phyloP scores from a whole-genome alignment of 805 yeast species.

The Nematodospora valgi region DNA sequence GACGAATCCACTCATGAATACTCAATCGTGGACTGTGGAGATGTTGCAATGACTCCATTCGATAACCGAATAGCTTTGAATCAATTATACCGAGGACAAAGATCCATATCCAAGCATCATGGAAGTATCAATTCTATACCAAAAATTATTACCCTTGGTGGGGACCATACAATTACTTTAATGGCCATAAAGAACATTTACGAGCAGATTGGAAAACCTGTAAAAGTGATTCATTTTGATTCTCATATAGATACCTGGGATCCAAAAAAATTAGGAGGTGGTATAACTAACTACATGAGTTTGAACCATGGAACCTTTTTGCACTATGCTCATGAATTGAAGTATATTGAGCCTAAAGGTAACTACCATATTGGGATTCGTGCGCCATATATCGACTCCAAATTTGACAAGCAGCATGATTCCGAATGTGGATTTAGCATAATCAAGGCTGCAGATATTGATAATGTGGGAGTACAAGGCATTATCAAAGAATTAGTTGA shows the following conservation, averaged over 20 bases:
- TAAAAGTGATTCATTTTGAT: slow-evolving; percentile 62
- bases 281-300: slow-evolving; percentile 52
- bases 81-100: slow-evolving; percentile 57
- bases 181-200: slow-evolving; percentile 50
- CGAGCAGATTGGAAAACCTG: slow-evolving; percentile 41
- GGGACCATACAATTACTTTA: slow-evolving; percentile 57
- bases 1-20: slow-evolving; percentile 37
- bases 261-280: slow-evolving; percentile 62
- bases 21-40: slow-evolving; percentile 61
- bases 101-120: slow-evolving; percentile 34
- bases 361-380: slow-evolving; percentile 63
- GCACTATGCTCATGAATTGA: slow-evolving; percentile 68
- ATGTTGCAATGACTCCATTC: slow-evolving; percentile 65
- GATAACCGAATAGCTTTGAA: slow-evolving; percentile 61
- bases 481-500: slow-evolving; percentile 34
- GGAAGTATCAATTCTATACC: slow-evolving; percentile 11
- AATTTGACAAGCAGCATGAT: slow-evolving; percentile 43
- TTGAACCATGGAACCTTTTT: slow-evolving; percentile 68
- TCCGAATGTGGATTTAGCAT: slow-evolving; percentile 46
- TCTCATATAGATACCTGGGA: slow-evolving; percentile 72
- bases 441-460: slow-evolving; percentile 47
- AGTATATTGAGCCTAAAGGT: slow-evolving; percentile 46
- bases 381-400: slow-evolving; percentile 53
- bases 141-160: slow-evolving; percentile 53
- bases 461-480: slow-evolving; percentile 33